A percentile compares a stretch with the other conserved stretches of the same genome.
Evolutionary conservation across 306 rosid species (phyloP).

Genomic region (Castanea mollissima): DNA sequence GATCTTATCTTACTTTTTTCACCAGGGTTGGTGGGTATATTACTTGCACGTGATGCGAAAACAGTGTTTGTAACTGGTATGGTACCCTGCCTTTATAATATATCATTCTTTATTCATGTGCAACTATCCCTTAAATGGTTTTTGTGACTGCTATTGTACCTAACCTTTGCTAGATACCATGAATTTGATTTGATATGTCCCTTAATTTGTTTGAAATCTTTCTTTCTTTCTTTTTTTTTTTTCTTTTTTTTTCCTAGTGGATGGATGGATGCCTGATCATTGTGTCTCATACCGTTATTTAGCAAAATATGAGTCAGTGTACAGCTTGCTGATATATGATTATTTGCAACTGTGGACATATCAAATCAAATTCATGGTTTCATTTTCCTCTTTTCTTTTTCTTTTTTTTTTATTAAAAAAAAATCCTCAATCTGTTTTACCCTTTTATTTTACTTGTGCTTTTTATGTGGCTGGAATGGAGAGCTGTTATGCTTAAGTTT

Average conservation of each 20-base stretch:
- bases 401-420: too few relatives aligned
- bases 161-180: too few relatives aligned
- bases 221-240: too few relatives aligned
- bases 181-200: background rate
- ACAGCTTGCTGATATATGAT: background rate
- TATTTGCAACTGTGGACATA: background rate
- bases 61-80: slow-evolving; percentile 78
- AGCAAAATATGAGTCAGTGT: background rate
- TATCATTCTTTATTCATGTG: background rate
- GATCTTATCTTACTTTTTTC: slow-evolving; percentile 29
- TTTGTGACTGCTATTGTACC: too few relatives aligned
- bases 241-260: background rate
- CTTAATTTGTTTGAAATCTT: background rate
- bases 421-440: background rate
- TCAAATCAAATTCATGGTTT: background rate
- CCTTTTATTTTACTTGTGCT: background rate
- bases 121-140: background rate
- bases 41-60: slow-evolving; percentile 64
- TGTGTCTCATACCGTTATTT: background rate
- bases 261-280: background rate
- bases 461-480: background rate
- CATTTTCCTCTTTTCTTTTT: background rate
- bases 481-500: background rate
- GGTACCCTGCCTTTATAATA: slow-evolving; percentile 16
- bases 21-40: slow-evolving; percentile 77